Percentiles rank a stretch among this genome's conserved stretches.
phyloP scores from a whole-genome alignment of 371 early-diverging fungal species.

The Mucor ambiguus region DNA sequence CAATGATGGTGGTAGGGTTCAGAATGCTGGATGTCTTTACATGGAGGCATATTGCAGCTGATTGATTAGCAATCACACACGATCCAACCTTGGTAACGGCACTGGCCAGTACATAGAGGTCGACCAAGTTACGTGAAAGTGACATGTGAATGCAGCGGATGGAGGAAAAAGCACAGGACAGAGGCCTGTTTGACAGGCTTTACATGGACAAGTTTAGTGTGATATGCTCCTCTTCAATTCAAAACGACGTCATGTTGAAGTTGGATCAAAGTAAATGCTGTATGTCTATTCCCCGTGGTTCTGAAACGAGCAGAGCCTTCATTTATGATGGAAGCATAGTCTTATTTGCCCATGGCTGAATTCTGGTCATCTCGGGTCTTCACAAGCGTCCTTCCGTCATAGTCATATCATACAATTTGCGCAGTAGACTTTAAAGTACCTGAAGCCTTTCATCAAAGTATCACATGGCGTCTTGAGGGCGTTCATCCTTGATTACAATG shows the following conservation, averaged over 20 bases:
- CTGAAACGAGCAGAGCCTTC: no score
- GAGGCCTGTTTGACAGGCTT: conserved; percentile 4
- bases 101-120: conserved; percentile 39
- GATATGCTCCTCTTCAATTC: conserved; percentile 3
- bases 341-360: no score
- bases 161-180: neutral
- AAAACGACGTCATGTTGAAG: neutral
- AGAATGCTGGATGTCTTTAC: conserved; percentile 46
- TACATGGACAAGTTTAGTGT: neutral
- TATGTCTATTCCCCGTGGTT: no score
- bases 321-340: no score
- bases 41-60: conserved; percentile 37
- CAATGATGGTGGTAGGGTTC: conserved; percentile 37
- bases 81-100: conserved; percentile 36
- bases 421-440: no score
- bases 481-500: no score
- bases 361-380: no score
- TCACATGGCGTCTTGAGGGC: no score
- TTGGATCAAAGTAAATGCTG: neutral
- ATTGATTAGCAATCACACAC: conserved; percentile 32
- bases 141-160: conserved; percentile 21
- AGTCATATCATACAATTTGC: no score
- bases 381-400: no score
- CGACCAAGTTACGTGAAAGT: conserved; percentile 39
- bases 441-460: no score